Base-by-base conservation (phyloP, 352 stramenopile species). In the Globisporangium recalcitrans region DNA sequence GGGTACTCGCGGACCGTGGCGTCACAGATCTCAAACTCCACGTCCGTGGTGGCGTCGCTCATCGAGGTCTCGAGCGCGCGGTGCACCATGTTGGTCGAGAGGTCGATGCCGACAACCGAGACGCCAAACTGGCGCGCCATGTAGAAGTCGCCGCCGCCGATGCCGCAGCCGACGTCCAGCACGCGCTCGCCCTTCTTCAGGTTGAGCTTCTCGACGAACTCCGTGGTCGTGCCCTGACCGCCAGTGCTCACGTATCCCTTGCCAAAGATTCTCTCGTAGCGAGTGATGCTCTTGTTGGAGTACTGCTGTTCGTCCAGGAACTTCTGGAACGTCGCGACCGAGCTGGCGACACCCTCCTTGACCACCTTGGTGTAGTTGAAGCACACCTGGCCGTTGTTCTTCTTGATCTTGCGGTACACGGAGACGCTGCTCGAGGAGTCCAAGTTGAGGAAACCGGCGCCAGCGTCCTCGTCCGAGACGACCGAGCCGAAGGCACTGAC, bases 121-220 rank as follows among this genome's bases (percentile, higher is more conserved):
- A 88, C 77, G 24, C 82, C 87, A 29, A 98, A 89, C 56, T 95
- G 82, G 44, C 95, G 95, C 13, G 89, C 89, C 67, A 97, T 88
- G 69, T 96, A 97, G 58, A 95, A 87, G 32, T 88, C 83, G 1
- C 89, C 93, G 21, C 90, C 90, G n/a, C 90, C 90, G 51, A 97
- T 95, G 26, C 90, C 90, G 60, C 90, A 97, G 27, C 90, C 90
- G 9, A 97, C 89, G 61, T 97, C 90, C 10, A 97, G 67, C n/a
- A 96, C 68, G n/a, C 78, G 67, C 60, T 90, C 78, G 9, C 77
- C 77, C 32, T 67, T 63, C 51, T 85, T 64, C n/a, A 90, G 61
- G 55, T 77, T 67, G n/a, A 90, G 73, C 63, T 82, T 87, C 48
- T 82, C 64, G 5, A 90, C 77, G 52, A 88, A 90, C 64, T 90